phyloP scores from a whole-genome alignment of 202 grass and related monocot genomes.

The Brachypodium distachyon region DNA sequence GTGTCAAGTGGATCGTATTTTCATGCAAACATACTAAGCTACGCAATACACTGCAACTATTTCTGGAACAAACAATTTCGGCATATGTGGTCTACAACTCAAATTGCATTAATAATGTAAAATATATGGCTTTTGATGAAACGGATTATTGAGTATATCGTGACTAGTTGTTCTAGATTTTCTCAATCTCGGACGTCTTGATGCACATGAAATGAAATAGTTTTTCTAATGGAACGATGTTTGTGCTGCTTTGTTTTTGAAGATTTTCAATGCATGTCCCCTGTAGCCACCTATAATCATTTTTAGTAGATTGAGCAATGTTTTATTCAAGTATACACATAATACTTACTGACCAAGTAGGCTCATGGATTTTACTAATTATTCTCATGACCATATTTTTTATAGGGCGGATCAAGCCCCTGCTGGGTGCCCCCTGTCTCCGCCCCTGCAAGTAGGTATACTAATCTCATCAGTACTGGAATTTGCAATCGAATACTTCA shows the following conservation, averaged over 20 bases:
- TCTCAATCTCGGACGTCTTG: background rate
- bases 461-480: background rate
- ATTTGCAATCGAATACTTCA: background rate
- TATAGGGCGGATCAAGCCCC: too few relatives aligned
- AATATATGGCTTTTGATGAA: background rate
- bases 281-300: background rate
- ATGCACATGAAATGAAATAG: background rate
- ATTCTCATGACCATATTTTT: too few relatives aligned
- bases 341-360: background rate
- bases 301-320: background rate
- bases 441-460: background rate
- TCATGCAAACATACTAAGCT: background rate
- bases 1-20: background rate
- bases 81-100: background rate
- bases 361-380: too few relatives aligned
- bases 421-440: too few relatives aligned
- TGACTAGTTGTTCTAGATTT: background rate
- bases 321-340: background rate
- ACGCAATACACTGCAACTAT: background rate
- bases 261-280: background rate
- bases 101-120: background rate
- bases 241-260: background rate
- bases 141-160: background rate
- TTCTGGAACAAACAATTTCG: background rate
- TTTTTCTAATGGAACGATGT: background rate